phyloP scores from a whole-genome alignment of 2,329 filamentous ascomycete species.

The Cladosporium colombiae region DNA sequence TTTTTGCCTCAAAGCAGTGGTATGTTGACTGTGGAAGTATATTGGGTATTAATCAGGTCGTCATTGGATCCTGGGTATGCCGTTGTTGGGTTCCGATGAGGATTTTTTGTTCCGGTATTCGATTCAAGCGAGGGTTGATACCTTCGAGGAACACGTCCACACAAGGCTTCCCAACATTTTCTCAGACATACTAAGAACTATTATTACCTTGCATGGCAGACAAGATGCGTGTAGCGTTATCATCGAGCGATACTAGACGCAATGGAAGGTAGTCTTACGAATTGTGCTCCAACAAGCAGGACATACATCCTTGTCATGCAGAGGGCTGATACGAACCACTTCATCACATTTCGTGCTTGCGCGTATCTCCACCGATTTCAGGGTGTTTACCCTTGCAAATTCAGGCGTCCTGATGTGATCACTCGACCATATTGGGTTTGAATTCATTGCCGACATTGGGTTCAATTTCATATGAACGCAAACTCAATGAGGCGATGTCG shows the following conservation, averaged over 20 bases:
- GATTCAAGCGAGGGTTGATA: neutral
- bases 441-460: neutral
- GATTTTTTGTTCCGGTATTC: neutral
- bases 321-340: neutral
- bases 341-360: neutral
- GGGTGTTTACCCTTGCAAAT: neutral
- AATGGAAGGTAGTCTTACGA: neutral
- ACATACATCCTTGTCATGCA: neutral
- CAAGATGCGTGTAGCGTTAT: neutral
- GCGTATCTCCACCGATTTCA: neutral
- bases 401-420: neutral
- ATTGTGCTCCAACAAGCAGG: neutral
- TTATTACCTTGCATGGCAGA: neutral
- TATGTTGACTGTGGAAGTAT: neutral
- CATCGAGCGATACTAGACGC: neutral
- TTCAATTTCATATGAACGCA: neutral
- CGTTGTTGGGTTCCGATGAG: neutral
- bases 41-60: neutral
- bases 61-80: neutral
- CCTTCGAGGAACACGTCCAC: neutral
- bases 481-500: neutral
- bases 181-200: neutral
- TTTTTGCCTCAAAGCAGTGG: neutral
- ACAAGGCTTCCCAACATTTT: neutral
- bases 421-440: neutral